Conservation (phyloP, 2,329 filamentous ascomycete genomes). For the Verticillium albo-atrum region DNA sequence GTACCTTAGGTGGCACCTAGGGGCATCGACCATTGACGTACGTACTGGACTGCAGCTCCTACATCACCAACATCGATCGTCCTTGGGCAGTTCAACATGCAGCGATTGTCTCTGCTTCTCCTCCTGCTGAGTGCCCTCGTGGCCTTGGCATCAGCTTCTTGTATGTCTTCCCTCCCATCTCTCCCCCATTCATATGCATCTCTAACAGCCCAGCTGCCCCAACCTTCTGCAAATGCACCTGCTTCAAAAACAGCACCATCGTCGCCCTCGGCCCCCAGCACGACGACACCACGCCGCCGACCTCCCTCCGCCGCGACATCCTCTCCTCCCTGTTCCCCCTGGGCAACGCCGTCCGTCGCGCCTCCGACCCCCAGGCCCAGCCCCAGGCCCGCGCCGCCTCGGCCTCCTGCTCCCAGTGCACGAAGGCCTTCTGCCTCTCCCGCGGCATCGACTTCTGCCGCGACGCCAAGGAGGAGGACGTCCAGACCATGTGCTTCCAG, state of each 20-base stretch:
- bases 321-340: conserved; percentile 12
- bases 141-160: conserved; percentile 32
- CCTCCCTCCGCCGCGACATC: conserved; percentile 19
- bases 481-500: conserved; percentile 61
- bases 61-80: too few relatives aligned
- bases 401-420: conserved; percentile 56
- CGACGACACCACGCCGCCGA: conserved; percentile 29
- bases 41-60: too few relatives aligned
- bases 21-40: too few relatives aligned
- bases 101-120: conserved; percentile 28
- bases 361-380: conserved; percentile 4
- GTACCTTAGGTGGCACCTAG: too few relatives aligned
- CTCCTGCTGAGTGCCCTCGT: conserved; percentile 30
- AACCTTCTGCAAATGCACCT: conserved; percentile 67
- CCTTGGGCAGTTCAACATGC: too few relatives aligned
- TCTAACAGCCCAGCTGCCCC: conserved; percentile 44
- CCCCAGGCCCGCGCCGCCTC: conserved; percentile 28
- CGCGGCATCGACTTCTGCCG: conserved; percentile 60
- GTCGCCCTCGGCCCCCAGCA: conserved; percentile 52
- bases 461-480: conserved; percentile 56
- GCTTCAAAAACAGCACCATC: conserved; percentile 65
- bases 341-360: conserved; percentile 6
- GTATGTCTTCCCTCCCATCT: conserved; percentile 26
- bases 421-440: conserved; percentile 58
- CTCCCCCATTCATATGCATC: not conserved